Evolutionary conservation across 768 basidiomycete genomes (phyloP), one percentile per base, ranked within the genome.

Genomic region (Myochromella boudieri): DNA sequence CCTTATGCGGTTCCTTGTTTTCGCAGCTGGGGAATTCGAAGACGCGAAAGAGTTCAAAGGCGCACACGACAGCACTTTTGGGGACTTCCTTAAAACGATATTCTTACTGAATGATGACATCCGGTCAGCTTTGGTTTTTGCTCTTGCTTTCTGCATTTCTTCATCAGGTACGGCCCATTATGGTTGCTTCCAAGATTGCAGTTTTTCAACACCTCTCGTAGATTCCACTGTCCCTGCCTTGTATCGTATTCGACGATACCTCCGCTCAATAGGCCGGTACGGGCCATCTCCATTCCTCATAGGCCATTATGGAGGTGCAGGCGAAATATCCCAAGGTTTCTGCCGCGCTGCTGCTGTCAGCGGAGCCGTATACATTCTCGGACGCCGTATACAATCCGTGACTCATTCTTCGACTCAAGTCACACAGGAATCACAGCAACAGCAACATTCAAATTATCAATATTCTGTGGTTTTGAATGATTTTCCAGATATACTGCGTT

Each of bases 291-390:
- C 94, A 1, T 97, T 93, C 68, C 78, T 98, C 12, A 75, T 98
- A n/a, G 92, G 92, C 0, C 92, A 97, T 55, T 97, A 97, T 61
- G 95, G 95, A 14, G 91, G 93, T 15, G 75, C 86, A 0, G 95
- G 95, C 4, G 95, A 97, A 59, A 82, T 97, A 9, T 79, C 88
- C 0, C 95, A 97, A 65, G 95, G 94, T 2, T 98, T 89, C 58
- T 85, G 82, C 60, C 90, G 94, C 12, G 81, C 87, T 17, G 76
- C 91, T 11, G 95, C 95, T 2, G 95, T 98, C 25, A 73, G 71
- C 38, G 86, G 88, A 14, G 80, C 71, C 0, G 81, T 84, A 9
- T 91, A 91, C 59, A 82, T 91, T 49, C 75, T 91, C 3, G 84
- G 84, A 20, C 74, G 79, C 36, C 60, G 64, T 1, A 60, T 87